These are phyloP conservation scores for Paramecium octaurelia DNA, from an alignment of 73 alveolate genomes.

Conservation along the genomic window DNA sequence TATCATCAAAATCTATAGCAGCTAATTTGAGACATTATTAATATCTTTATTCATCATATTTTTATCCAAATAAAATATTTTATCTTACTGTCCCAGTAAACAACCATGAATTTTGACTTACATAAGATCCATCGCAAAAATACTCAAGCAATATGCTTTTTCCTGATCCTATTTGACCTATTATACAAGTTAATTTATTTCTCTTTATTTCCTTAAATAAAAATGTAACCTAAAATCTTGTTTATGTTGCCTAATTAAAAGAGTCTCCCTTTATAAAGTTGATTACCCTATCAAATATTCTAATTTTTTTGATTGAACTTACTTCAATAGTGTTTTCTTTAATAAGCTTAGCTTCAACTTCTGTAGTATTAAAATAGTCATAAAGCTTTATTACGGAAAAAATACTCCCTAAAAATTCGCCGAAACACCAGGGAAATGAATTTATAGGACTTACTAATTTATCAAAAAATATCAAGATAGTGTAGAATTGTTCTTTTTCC, in stretches of 20 bases:
- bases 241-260: background rate
- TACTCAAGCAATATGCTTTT: background rate
- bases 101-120: slow-evolving; percentile 33
- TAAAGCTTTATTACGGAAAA: background rate
- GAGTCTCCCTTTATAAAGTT: background rate
- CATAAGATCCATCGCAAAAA: slow-evolving; percentile 51
- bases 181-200: slow-evolving; percentile 21
- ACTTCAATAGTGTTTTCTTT: background rate
- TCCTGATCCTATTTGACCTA: slow-evolving; percentile 43
- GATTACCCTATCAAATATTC: slow-evolving; percentile 35
- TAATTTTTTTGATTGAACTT: background rate
- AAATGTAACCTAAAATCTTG: background rate
- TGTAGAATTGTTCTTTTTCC: background rate
- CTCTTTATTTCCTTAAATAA: background rate
- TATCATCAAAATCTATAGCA: slow-evolving; percentile 45
- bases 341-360: background rate
- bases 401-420: slow-evolving; percentile 46
- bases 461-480: slow-evolving; percentile 12
- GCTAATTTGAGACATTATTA: background rate
- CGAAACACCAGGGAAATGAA: slow-evolving; percentile 44
- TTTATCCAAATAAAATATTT: slow-evolving; percentile 44
- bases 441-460: background rate
- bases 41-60: slow-evolving; percentile 1
- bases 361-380: background rate
- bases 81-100: slow-evolving; percentile 31